Evolutionary conservation across 345 rosid genomes (phyloP).

Genomic region (Nasturtium officinale): DNA sequence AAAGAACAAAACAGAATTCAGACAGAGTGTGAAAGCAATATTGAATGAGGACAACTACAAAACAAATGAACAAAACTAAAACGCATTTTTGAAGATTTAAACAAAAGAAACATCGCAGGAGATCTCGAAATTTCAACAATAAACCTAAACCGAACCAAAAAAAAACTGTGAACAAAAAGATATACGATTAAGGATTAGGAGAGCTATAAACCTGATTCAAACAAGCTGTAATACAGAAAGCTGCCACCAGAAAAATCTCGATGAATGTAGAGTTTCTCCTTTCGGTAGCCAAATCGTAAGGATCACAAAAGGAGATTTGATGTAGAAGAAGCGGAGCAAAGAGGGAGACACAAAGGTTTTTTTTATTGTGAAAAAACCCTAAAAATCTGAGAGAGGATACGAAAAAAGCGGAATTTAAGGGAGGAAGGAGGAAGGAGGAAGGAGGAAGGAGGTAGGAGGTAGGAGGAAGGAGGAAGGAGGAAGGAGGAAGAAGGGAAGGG

Average conservation of each 20-base stretch:
- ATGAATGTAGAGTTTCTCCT: conserved; percentile 31
- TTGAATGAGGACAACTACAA: neutral
- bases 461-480: conserved; percentile 23
- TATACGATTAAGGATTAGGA: neutral
- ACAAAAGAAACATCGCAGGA: neutral
- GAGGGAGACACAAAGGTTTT: neutral
- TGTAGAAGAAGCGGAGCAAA: neutral
- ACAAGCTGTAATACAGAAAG: conserved; percentile 4
- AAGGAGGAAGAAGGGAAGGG: neutral
- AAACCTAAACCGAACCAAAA: neutral
- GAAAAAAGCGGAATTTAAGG: conserved; percentile 16
- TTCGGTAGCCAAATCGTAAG: conserved; percentile 9
- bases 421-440: conserved; percentile 9
- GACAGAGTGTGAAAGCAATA: neutral
- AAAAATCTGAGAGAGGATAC: conserved; percentile 14
- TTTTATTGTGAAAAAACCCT: conserved; percentile 31
- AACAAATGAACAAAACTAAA: neutral
- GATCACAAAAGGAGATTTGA: conserved; percentile 14
- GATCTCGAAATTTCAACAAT: conserved; percentile 7
- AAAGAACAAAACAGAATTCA: conserved; percentile 3
- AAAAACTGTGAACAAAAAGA: neutral
- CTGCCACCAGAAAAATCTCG: neutral
- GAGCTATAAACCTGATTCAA: conserved; percentile 23
- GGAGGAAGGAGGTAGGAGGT: neutral
- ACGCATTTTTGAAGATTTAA: neutral